Percentiles rank a stretch among this genome's conserved stretches.
Evolutionary conservation across 1,284 basidiomycete species (phyloP).

Genomic region (Cryptococcus sp.): DNA sequence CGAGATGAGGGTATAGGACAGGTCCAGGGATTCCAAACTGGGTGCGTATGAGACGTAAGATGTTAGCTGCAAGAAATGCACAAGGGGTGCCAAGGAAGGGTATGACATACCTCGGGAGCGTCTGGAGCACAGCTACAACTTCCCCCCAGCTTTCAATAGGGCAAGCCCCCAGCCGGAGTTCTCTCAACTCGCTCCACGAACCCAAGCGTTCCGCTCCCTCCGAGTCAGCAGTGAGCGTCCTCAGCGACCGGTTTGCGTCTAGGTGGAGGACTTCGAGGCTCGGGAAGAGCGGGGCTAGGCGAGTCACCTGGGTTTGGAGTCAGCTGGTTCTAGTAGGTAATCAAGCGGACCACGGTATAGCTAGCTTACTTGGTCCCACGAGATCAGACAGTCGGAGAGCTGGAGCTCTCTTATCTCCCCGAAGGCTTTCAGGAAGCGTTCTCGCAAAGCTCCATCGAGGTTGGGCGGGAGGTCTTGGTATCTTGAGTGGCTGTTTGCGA

Average conservation of each 20-base stretch:
- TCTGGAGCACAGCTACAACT: slow-evolving; percentile 54
- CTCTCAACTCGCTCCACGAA: slow-evolving; percentile 49
- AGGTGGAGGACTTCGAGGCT: slow-evolving; percentile 65
- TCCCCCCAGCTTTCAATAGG: slow-evolving; percentile 60
- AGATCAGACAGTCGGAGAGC: slow-evolving; percentile 67
- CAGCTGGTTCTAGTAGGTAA: no score
- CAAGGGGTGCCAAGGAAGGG: no score
- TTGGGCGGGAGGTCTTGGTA: slow-evolving; percentile 53
- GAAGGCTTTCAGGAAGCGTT: slow-evolving; percentile 50
- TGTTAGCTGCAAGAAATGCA: no score
- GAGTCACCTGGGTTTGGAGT: slow-evolving; percentile 35
- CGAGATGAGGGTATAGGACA: slow-evolving; percentile 63
- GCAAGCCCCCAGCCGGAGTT: slow-evolving; percentile 75
- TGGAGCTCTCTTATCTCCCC: slow-evolving; percentile 62
- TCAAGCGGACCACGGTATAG: no score
- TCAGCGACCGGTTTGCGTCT: slow-evolving; percentile 61
- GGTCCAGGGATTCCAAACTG: slow-evolving; percentile 60
- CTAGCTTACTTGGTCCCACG: slow-evolving; percentile 65
- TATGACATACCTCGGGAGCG: slow-evolving; percentile 56
- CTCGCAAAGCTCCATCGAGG: background rate
- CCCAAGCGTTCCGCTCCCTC: background rate
- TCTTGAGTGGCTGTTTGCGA: slow-evolving; percentile 58
- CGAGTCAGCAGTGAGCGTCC: background rate
- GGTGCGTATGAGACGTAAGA: no score
- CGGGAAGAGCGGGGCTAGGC: slow-evolving; percentile 59